Evolutionary conservation across 306 rosid species (phyloP).

Genomic region (Cicer bijugum): DNA sequence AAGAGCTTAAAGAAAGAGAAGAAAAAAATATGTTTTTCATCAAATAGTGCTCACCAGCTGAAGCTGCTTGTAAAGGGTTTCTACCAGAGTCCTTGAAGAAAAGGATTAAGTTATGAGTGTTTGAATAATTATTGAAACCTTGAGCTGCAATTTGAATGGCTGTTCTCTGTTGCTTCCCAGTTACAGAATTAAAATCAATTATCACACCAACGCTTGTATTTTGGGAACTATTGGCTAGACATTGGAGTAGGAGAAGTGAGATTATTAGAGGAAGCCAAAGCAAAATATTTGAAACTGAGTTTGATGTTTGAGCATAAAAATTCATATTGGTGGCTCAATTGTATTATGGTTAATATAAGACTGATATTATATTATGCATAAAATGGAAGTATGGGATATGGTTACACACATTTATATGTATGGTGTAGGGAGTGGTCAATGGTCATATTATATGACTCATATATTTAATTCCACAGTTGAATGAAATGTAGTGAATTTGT

Average conservation of each 20-base stretch:
- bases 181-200: constrained; percentile 47
- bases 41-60: constrained; percentile 44
- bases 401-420: neutral
- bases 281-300: constrained; percentile 5
- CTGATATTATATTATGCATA: neutral
- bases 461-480: neutral
- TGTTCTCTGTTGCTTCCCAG: constrained; percentile 42
- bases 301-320: constrained; percentile 2
- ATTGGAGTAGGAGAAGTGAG: constrained; percentile 18
- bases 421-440: constrained; percentile 5
- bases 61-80: constrained; percentile 52
- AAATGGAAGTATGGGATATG: neutral
- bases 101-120: constrained; percentile 40
- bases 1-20: neutral
- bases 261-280: constrained; percentile 18
- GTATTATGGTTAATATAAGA: neutral
- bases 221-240: constrained; percentile 14
- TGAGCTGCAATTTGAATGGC: constrained; percentile 55
- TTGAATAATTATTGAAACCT: constrained; percentile 40
- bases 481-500: neutral
- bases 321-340: constrained; percentile 16
- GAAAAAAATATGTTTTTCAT: neutral
- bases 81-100: constrained; percentile 39
- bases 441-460: neutral
- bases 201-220: constrained; percentile 46